Conservation (phyloP, 192 early-diverging fungal species). For the Backusella macrospora region DNA sequence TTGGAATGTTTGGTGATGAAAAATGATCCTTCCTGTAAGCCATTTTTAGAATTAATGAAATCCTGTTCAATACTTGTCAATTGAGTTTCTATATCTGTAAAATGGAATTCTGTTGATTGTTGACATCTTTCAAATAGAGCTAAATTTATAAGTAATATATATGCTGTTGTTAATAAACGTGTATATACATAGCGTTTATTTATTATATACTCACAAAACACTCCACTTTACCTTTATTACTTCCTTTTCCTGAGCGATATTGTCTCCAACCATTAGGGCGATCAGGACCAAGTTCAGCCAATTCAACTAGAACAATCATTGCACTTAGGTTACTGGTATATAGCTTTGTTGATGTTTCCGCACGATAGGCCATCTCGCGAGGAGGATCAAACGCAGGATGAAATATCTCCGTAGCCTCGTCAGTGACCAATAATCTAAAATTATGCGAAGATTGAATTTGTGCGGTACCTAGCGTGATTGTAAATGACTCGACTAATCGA, state of each 20-base stretch:
- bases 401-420: conserved; percentile 50
- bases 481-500: conserved; percentile 73
- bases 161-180: background rate
- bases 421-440: conserved; percentile 58
- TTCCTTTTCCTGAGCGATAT: conserved; percentile 39
- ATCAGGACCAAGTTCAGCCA: conserved; percentile 25
- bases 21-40: conserved; percentile 68
- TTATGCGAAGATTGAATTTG: conserved; percentile 79
- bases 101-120: conserved; percentile 77
- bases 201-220: background rate
- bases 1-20: conserved; percentile 80
- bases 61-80: conserved; percentile 56
- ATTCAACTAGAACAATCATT: conserved; percentile 49
- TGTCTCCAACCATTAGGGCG: conserved; percentile 24
- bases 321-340: conserved; percentile 67
- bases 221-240: conserved; percentile 32
- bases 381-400: conserved; percentile 39
- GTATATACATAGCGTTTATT: background rate
- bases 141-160: conserved; percentile 13
- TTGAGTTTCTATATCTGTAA: conserved; percentile 68
- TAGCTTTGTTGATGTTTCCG: conserved; percentile 66
- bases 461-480: conserved; percentile 67
- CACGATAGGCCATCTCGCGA: conserved; percentile 63
- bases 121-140: conserved; percentile 66
- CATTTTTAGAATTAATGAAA: conserved; percentile 30